phyloP scores from a whole-genome alignment of 495 filamentous ascomycete genomes.

The Choiromyces venosus region DNA sequence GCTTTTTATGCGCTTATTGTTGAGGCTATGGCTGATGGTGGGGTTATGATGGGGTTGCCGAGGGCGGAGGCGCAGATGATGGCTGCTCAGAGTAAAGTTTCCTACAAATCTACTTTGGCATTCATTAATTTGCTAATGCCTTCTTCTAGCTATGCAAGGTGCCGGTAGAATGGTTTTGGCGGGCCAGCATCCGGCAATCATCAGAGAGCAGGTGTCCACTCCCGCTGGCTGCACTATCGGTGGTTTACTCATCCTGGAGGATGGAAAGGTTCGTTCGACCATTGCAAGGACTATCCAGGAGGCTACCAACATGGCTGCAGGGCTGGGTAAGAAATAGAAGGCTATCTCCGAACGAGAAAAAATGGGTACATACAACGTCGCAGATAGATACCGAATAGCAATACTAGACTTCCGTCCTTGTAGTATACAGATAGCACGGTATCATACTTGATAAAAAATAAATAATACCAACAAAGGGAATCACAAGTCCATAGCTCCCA shows the following conservation, averaged over 20 bases:
- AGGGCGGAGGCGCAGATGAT: conserved; percentile 69
- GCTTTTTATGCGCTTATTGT: conserved; percentile 74
- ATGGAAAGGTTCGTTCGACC: conserved; percentile 63
- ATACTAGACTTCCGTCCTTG: not conserved
- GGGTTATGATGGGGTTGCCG: conserved; percentile 73
- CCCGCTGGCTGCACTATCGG: conserved; percentile 78
- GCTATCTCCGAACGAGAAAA: not conserved
- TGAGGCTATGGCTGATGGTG: conserved; percentile 71
- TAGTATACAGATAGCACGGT: not conserved
- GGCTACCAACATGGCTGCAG: conserved; percentile 68
- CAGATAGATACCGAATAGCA: not conserved
- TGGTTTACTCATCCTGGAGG: conserved; percentile 68
- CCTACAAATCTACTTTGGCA: not conserved
- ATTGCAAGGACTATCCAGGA: conserved; percentile 69
- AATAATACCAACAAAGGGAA: not conserved
- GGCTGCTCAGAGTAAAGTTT: conserved; percentile 66
- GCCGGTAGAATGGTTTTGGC: conserved; percentile 62
- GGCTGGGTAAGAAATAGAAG: conserved; percentile 54
- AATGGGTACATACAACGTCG: not conserved
- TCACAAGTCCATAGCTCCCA: not conserved
- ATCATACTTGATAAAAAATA: not conserved
- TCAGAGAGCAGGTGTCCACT: conserved; percentile 72
- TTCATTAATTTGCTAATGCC: not conserved
- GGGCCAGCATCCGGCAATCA: conserved; percentile 69
- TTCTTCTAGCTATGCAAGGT: conserved; percentile 52